Evolutionary conservation across 768 basidiomycete genomes (phyloP).

Genomic region (Suillus hirtellus): DNA sequence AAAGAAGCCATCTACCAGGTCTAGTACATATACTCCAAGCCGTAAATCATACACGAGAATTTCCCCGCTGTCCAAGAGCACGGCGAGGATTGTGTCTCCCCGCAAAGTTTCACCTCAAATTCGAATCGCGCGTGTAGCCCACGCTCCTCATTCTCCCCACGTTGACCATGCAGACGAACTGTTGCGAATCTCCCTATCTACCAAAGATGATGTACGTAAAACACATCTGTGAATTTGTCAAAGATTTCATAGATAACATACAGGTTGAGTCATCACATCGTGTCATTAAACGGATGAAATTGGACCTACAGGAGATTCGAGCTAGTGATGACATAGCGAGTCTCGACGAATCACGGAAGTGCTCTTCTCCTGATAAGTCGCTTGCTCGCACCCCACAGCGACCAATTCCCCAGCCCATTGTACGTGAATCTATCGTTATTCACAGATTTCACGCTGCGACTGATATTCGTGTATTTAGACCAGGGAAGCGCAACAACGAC

Average conservation of each 20-base stretch:
- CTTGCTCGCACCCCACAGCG: slow-evolving; percentile 48
- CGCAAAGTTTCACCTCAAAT: slow-evolving; percentile 58
- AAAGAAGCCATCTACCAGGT: slow-evolving; percentile 73
- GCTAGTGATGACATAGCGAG: slow-evolving; percentile 15
- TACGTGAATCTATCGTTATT: slow-evolving; percentile 26
- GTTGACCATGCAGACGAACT: slow-evolving; percentile 47
- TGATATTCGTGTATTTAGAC: slow-evolving; percentile 45
- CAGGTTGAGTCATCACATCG: slow-evolving; percentile 74
- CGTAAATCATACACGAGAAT: slow-evolving; percentile 41
- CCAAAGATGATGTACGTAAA: slow-evolving; percentile 64
- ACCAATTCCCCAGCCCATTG: slow-evolving; percentile 40
- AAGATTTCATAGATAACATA: slow-evolving; percentile 8
- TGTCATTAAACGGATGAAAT: slow-evolving; percentile 72
- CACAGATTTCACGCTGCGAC: slow-evolving; percentile 4
- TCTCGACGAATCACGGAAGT: slow-evolving; percentile 41
- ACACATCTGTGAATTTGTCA: background rate
- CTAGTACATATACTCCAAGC: slow-evolving; percentile 36
- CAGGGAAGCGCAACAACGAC: slow-evolving; percentile 71
- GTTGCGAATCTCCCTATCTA: slow-evolving; percentile 49
- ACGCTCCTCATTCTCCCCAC: slow-evolving; percentile 27
- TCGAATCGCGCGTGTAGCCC: slow-evolving; percentile 30
- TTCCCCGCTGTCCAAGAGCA: slow-evolving; percentile 53
- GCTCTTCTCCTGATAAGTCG: slow-evolving; percentile 60
- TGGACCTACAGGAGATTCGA: slow-evolving; percentile 56
- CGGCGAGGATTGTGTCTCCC: slow-evolving; percentile 47